These are phyloP conservation scores for Phytopythium ostracodes DNA, from an alignment of 352 stramenopile genomes.

Conservation along the genomic window DNA sequence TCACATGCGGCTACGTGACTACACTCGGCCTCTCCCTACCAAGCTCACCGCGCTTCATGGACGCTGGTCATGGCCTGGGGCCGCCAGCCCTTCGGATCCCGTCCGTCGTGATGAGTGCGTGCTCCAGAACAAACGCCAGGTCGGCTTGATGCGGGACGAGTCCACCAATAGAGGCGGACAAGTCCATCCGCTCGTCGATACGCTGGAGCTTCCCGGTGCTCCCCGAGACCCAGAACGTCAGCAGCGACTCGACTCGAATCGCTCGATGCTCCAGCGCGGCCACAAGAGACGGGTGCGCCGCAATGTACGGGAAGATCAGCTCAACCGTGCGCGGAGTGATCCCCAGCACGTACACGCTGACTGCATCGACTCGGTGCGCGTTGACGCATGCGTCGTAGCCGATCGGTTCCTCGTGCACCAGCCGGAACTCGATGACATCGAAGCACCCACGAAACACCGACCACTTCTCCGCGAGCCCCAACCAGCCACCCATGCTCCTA, in stretches of 20 bases:
- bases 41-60: no score
- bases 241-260: background rate
- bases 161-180: background rate
- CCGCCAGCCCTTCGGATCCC: background rate
- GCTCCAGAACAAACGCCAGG: background rate
- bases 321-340: background rate
- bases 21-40: no score
- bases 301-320: background rate
- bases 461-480: background rate
- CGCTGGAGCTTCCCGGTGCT: background rate
- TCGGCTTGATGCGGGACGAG: background rate
- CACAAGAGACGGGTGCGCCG: background rate
- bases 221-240: slow-evolving; percentile 5
- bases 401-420: background rate
- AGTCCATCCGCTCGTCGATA: background rate
- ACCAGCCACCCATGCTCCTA: background rate
- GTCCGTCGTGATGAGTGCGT: background rate
- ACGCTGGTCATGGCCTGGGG: no score
- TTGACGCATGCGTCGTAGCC: background rate
- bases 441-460: background rate
- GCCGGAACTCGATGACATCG: background rate
- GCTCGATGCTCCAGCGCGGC: background rate
- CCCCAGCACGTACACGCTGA: background rate
- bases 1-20: no score
- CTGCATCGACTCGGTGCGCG: background rate